Base-by-base conservation (phyloP, 148 eudicot genomes). In the Camellia granthamiana region DNA sequence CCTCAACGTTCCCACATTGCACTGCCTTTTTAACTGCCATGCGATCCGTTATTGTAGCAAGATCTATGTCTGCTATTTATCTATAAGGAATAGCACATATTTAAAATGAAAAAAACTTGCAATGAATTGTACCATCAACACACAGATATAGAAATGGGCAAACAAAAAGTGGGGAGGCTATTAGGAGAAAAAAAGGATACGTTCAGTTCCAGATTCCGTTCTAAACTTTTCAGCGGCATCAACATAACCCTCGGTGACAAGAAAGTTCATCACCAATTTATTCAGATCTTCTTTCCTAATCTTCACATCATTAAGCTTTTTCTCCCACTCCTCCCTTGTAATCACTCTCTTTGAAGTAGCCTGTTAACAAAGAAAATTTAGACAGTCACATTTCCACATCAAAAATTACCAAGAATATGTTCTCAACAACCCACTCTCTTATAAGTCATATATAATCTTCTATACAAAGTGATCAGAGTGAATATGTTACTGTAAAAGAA, bases 21-120 rank as follows among this genome's bases (percentile, higher is more conserved):
- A 96, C 99, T 68, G 99, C 98, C 90, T 91, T 92, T 84, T 96
- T 94, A 23, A 94, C 95, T 72, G 97, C 97, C 99, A 96, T 92
- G 6, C 97, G 93, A 75, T 93, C 98, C 18, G 90, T 91, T 76
- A 96, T 94, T 9, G 98, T 93, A 6, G 94, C 90, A 72, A 96
- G 92, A 87, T 96, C 98, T 77, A 94, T 91, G 74, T 91, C 97
- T 83, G 98, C 98, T 93, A 80, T 78, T 18, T 69, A 84, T 78
- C 81, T 69, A 86, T 90, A 91, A 96, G 95, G 93, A 89, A 15
- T 69, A 69, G 15, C 90, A 84, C 67, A 84, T 46, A 72, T 7
- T 42, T 12, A 60, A 60, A 55, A 63, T 84, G 56, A 72, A 74
- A 23, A 61, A 81, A 15, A 49, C 6, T 63, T 23, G 68, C 42